phyloP scores from a whole-genome alignment of 2,329 filamentous ascomycete species.

The Xylaria sp. region DNA sequence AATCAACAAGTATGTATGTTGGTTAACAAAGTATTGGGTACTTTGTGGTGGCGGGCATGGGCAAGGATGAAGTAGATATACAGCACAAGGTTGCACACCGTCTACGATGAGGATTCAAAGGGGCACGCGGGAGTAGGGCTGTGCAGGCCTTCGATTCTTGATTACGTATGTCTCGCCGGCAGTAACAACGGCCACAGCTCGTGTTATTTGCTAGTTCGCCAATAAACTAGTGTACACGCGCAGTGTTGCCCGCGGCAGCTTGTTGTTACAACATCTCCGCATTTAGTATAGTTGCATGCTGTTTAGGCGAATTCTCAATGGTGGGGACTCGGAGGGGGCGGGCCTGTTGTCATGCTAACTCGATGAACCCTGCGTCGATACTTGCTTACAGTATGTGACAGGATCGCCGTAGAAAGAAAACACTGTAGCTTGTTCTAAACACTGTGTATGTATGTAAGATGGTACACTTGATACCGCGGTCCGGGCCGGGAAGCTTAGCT shows the following conservation, averaged over 20 bases:
- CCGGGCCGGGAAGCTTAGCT: neutral
- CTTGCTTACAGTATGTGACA: too few relatives aligned
- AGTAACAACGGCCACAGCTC: neutral
- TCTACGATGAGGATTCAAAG: neutral
- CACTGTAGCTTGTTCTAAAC: neutral
- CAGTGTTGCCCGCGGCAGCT: constrained; percentile 3
- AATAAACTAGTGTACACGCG: too few relatives aligned
- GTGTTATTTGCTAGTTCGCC: neutral
- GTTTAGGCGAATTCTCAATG: neutral
- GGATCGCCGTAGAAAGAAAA: neutral
- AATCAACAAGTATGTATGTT: constrained; percentile 14
- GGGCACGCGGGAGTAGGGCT: neutral
- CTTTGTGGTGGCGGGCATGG: neutral
- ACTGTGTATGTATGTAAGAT: neutral
- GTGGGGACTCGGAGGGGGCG: neutral
- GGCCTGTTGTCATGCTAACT: neutral
- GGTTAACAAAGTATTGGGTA: constrained; percentile 12
- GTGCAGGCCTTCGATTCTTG: neutral
- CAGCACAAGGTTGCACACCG: neutral
- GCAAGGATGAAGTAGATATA: neutral
- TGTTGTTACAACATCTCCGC: neutral
- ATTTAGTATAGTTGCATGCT: neutral
- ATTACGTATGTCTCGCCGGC: neutral
- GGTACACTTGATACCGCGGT: neutral
- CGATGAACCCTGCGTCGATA: neutral